Evolutionary conservation across 306 rosid genomes (phyloP), one percentile per base, ranked within the genome.

Genomic region (Crotalaria pallida): DNA sequence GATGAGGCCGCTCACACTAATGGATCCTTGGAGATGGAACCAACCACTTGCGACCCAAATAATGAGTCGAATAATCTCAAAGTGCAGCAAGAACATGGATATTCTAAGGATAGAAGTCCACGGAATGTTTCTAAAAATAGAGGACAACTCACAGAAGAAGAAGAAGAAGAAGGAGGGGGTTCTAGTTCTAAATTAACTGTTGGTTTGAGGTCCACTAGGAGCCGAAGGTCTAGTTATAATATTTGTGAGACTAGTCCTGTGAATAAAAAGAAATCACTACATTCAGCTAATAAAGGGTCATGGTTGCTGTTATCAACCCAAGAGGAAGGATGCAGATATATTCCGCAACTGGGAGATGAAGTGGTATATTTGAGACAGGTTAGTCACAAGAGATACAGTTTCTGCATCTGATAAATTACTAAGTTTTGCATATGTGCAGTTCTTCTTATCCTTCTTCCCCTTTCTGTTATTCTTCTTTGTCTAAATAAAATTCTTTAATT

Each of bases 321-420:
- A 45, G 99, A 95, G 83, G 92, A 88, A 78, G 96, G 96, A 58
- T 86, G 91, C 71, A 80, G 99, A 75, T 95, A 87, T 81, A 91
- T 95, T 74, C 99, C 99, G 26, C 99, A 95, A 74, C 88, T 80
- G 71, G 96, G 96, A 51, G 99, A 95, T 81, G 96, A 84, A 79
- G 96, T 95, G 48, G 91, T 83, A 45, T 95, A 95, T 87, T 77
- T 95, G 82, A 89, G 91, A 80, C 99, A 95, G 96, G 99, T 89
- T 80, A 68, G 80, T 69, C 24, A 13, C 16, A 22, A 38, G 27
- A 67, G 44, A 47, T 69, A 48, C 40, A 51, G 36, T 24, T 80
- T 44, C 64, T 66, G 59, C 66, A 57, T 68, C 43, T 69, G 36
- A 67, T 71, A 12, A 18, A 21, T 13, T 57, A 65, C 60, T 21